Conservation (phyloP, 192 early-diverging fungal species). For the Entrophospora sp. region DNA sequence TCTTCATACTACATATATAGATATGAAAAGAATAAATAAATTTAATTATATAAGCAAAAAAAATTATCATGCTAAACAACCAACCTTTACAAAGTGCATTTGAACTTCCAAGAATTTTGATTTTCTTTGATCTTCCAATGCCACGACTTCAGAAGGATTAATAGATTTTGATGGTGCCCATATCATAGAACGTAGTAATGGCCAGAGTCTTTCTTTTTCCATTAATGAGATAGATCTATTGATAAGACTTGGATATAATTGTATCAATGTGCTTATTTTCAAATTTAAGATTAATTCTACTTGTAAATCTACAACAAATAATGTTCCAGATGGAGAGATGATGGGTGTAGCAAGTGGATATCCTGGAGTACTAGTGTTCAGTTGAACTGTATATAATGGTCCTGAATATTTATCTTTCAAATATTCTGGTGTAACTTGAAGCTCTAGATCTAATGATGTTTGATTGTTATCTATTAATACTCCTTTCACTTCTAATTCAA, state of each 20-base stretch:
- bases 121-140: neutral
- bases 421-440: neutral
- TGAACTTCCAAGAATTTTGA: neutral
- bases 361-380: neutral
- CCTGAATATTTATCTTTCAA: neutral
- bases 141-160: neutral
- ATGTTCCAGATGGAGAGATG: neutral
- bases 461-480: too few relatives aligned
- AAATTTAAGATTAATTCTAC: neutral
- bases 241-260: neutral
- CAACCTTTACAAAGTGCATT: conserved; percentile 3
- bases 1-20: too few relatives aligned
- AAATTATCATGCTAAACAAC: too few relatives aligned
- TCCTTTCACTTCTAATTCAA: too few relatives aligned
- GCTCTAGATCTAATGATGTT: too few relatives aligned
- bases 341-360: neutral
- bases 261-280: neutral
- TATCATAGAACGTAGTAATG: neutral
- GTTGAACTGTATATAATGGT: neutral
- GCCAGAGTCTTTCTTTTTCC: neutral
- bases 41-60: too few relatives aligned
- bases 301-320: conserved; percentile 4
- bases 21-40: too few relatives aligned
- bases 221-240: neutral
- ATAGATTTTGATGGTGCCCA: neutral